phyloP scores from a whole-genome alignment of 1,139 yeast genomes.

The Geotrichum citri-aurantii region DNA sequence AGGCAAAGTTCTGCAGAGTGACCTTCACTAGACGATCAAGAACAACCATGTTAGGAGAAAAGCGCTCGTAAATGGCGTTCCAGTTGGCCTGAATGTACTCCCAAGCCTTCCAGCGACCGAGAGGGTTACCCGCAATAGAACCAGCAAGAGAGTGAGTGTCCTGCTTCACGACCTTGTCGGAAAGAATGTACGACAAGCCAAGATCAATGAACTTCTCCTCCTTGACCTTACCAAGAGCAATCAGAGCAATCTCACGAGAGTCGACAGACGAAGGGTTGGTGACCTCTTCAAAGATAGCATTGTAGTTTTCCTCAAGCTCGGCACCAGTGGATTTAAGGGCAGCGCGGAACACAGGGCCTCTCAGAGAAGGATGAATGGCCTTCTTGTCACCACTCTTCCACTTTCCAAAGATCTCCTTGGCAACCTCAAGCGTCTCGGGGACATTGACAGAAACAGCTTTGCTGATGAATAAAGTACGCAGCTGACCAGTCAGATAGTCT shows the following conservation, averaged over 20 bases:
- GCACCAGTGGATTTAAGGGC: constrained; percentile 41
- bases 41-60: constrained; percentile 54
- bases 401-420: constrained; percentile 40
- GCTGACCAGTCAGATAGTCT: constrained; percentile 45
- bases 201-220: constrained; percentile 37
- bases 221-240: constrained; percentile 55
- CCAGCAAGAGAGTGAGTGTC: constrained; percentile 57
- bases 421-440: constrained; percentile 45
- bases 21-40: constrained; percentile 54
- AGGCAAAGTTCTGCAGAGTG: constrained; percentile 47
- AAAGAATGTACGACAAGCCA: constrained; percentile 41
- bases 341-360: constrained; percentile 49
- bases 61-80: constrained; percentile 42
- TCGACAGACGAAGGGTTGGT: constrained; percentile 56
- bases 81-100: constrained; percentile 51
- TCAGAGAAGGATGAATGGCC: constrained; percentile 52
- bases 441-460: constrained; percentile 50
- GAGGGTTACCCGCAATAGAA: constrained; percentile 48
- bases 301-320: constrained; percentile 41
- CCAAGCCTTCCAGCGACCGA: constrained; percentile 51
- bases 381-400: constrained; percentile 37
- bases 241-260: constrained; percentile 59
- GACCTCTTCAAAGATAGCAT: constrained; percentile 47
- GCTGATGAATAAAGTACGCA: constrained; percentile 48
- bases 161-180: constrained; percentile 56